Evolutionary conservation across 768 basidiomycete genomes (phyloP).

Genomic region (Suillus variegatus): DNA sequence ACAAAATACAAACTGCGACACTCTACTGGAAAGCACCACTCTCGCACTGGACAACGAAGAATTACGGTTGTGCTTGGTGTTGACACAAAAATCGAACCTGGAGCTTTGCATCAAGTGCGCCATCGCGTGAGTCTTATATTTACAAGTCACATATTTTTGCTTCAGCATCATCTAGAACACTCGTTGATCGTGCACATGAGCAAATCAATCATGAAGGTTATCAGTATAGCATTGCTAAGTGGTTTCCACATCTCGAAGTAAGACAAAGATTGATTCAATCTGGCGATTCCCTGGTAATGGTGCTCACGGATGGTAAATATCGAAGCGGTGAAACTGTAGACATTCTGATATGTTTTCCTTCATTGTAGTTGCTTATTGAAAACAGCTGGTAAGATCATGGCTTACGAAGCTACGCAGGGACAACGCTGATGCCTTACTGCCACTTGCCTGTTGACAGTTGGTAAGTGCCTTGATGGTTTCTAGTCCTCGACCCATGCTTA

Average conservation of each 20-base stretch:
- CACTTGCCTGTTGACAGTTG: neutral
- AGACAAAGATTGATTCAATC: neutral
- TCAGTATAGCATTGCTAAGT: neutral
- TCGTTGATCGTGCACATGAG: too few relatives aligned
- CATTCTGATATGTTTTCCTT: neutral
- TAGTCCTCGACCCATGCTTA: too few relatives aligned
- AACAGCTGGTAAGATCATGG: neutral
- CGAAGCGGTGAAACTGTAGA: neutral
- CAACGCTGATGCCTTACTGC: neutral
- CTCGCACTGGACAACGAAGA: too few relatives aligned
- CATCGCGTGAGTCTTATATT: too few relatives aligned
- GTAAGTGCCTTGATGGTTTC: neutral
- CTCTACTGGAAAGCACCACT: too few relatives aligned
- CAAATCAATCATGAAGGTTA: neutral
- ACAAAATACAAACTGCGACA: too few relatives aligned
- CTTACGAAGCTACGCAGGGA: too few relatives aligned
- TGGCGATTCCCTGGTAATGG: neutral
- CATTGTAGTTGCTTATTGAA: neutral
- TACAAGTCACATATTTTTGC: too few relatives aligned
- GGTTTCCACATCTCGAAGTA: neutral
- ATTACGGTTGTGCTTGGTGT: too few relatives aligned
- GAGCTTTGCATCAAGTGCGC: too few relatives aligned
- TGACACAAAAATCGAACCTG: too few relatives aligned
- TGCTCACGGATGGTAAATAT: neutral
- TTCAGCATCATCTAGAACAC: too few relatives aligned